A percentile compares a stretch with the other conserved stretches of the same genome.
phyloP scores from a whole-genome alignment of 805 yeast genomes.

The Torulaspora indica region DNA sequence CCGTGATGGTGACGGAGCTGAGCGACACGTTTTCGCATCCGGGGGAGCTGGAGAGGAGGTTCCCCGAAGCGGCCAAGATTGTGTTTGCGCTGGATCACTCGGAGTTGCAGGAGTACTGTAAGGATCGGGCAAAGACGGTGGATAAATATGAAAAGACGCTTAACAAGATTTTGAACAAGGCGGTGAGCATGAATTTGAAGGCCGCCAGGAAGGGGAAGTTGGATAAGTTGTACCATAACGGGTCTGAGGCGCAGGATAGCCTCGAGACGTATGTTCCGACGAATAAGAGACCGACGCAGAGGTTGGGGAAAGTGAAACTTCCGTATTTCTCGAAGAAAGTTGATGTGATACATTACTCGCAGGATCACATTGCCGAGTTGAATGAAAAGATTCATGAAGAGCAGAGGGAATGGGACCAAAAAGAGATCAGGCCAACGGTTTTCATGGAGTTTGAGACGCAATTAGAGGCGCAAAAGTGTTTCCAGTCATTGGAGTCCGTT shows the following conservation, averaged over 20 bases:
- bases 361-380: conserved; percentile 61
- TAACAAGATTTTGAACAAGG: conserved; percentile 54
- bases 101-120: conserved; percentile 50
- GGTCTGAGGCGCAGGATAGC: conserved; percentile 53
- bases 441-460: conserved; percentile 80
- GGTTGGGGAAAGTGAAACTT: conserved; percentile 44
- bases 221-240: conserved; percentile 22
- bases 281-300: conserved; percentile 82
- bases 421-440: conserved; percentile 58
- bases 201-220: conserved; percentile 54
- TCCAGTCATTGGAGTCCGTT: conserved; percentile 66
- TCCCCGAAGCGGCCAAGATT: conserved; percentile 57
- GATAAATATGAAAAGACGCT: conserved; percentile 61
- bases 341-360: conserved; percentile 70
- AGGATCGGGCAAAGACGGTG: conserved; percentile 61
- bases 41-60: conserved; percentile 48
- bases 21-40: conserved; percentile 48
- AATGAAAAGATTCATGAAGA: conserved; percentile 56
- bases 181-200: conserved; percentile 53
- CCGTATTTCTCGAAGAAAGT: conserved; percentile 69
- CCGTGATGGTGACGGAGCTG: conserved; percentile 67
- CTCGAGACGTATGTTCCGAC: conserved; percentile 56
- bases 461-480: conserved; percentile 82
- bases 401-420: conserved; percentile 51
- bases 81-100: conserved; percentile 62